Evolutionary conservation across 768 basidiomycete genomes (phyloP), one percentile per base, ranked within the genome.

Genomic region (Pulveroboletus sp.): DNA sequence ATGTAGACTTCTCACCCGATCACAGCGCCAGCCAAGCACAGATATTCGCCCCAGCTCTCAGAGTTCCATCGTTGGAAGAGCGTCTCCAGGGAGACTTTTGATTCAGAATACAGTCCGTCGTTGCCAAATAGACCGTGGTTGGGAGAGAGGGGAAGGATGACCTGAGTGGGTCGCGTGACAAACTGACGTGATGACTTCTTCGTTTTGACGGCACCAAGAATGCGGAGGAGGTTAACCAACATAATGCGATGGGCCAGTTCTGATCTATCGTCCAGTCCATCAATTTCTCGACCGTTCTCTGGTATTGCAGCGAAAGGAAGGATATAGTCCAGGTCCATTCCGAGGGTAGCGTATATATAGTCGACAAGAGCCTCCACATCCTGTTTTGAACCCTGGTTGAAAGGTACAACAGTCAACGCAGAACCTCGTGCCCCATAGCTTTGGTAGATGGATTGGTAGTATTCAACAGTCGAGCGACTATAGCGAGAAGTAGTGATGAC

Each of bases 381-480:
- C 68, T 98, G 96, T 71, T 93, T 96, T 4, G 96, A 98, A 27
- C 89, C 96, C 68, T 98, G 95, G 64, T 99, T 99, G 82, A 98
- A 99, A 12, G 96, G 96, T 31, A 99, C 95, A 44, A 99, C 95
- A 11, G 93, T 93, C 39, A 99, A 78, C 17, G 93, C 89, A n/a
- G 95, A 94, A 8, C 94, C 95, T 56, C 91, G 86, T 59, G 91
- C 92, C 17, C 96, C 96, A 61, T 85, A 86, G 51, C 87, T 85
- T 69, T 98, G 96, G 82, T 87, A 99, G 69, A 98, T 94, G 39
- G 86, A 86, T 67, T 99, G 96, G 71, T 99, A 99, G 70, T 94
- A 99, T 69, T 97, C 94, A 53, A 99, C 95, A 11, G 87, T 91
- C 48, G 90, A 82, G 55, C 96, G 92, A 67, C 79, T 94, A 74